Evolutionary conservation across 2,329 filamentous ascomycete species (phyloP).

Genomic region (Trichoderma koningiopsis): DNA sequence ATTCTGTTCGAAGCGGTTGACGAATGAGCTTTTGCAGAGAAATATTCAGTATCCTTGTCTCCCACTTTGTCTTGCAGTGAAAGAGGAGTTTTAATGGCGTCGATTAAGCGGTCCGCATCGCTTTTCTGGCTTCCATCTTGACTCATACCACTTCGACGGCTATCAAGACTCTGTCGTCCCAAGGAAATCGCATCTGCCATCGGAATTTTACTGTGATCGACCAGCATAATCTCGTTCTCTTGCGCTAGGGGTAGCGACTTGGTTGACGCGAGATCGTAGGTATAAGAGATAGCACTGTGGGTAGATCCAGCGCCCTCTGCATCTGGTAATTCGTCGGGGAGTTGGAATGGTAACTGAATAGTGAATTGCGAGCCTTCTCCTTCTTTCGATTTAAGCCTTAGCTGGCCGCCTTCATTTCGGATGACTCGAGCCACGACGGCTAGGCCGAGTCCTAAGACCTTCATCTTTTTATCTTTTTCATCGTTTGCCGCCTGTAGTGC

Average conservation of each 20-base stretch:
- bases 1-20: neutral
- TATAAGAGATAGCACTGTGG: conserved; percentile 21
- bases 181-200: conserved; percentile 26
- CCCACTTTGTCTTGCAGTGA: conserved; percentile 34
- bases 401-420: conserved; percentile 86
- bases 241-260: conserved; percentile 36
- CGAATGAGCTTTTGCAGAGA: conserved; percentile 29
- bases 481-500: conserved; percentile 33
- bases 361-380: conserved; percentile 82
- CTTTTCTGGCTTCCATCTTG: conserved; percentile 55
- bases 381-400: conserved; percentile 80
- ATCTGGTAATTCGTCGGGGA: conserved; percentile 50
- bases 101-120: conserved; percentile 70
- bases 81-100: conserved; percentile 67
- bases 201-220: conserved; percentile 49
- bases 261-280: conserved; percentile 30
- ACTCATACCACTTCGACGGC: conserved; percentile 44
- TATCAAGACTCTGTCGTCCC: conserved; percentile 30
- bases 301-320: conserved; percentile 22
- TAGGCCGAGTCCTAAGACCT: conserved; percentile 76
- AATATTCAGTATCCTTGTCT: conserved; percentile 41
- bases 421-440: conserved; percentile 84
- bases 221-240: conserved; percentile 62
- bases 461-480: conserved; percentile 37
- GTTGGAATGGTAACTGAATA: conserved; percentile 73